Conservation (phyloP, 108 stramenopile species). For the Pseudonitzschia pungens region DNA sequence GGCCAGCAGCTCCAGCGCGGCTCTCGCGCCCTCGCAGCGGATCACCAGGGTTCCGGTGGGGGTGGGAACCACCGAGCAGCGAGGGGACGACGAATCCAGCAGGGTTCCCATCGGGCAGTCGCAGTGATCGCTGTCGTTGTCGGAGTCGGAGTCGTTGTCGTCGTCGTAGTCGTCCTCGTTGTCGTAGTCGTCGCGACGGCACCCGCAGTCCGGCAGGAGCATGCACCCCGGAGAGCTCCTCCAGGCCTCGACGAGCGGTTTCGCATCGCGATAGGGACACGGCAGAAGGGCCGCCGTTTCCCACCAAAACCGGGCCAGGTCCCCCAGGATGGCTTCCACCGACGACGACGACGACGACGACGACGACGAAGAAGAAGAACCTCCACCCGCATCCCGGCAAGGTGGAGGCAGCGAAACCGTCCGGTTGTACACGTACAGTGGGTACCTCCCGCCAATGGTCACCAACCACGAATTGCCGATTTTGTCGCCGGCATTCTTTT, state of each 20-base stretch:
- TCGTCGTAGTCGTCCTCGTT: background rate
- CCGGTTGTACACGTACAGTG: background rate
- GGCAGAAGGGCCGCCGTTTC: background rate
- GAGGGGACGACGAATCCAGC: too few relatives aligned
- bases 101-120: too few relatives aligned
- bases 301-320: background rate
- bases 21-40: background rate
- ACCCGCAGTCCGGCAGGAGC: background rate
- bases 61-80: constrained; percentile 6
- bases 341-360: too few relatives aligned
- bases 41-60: constrained; percentile 16
- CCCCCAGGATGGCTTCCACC: background rate
- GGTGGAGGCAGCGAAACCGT: background rate
- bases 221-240: constrained; percentile 6
- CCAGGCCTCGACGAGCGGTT: background rate
- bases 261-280: background rate
- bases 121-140: background rate
- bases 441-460: constrained; percentile 10
- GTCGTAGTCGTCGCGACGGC: background rate
- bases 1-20: background rate
- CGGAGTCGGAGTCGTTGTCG: background rate
- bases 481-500: too few relatives aligned
- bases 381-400: too few relatives aligned
- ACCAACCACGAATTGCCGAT: too few relatives aligned
- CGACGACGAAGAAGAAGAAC: too few relatives aligned